Evolutionary conservation across 768 basidiomycete genomes (phyloP).

Genomic region (Naganishia randhawae): DNA sequence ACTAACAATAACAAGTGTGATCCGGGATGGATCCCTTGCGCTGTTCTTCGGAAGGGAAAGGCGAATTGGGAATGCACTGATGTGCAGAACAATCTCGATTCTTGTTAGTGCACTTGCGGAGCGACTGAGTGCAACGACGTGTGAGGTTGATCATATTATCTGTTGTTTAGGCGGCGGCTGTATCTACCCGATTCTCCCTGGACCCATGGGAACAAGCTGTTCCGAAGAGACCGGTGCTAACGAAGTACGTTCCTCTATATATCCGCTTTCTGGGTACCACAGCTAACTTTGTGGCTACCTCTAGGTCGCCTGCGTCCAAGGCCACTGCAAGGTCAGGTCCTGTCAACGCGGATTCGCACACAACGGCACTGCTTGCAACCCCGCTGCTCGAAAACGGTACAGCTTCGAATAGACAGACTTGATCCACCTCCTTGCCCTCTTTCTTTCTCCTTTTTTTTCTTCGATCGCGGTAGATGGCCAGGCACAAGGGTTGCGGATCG

Average conservation of each 20-base stretch:
- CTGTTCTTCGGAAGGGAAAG: background rate
- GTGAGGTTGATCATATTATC: background rate
- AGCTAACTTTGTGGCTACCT: background rate
- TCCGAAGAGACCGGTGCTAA: background rate
- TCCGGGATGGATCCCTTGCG: conserved; percentile 11
- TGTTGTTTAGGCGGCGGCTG: background rate
- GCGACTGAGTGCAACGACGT: background rate
- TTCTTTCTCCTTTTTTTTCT: background rate
- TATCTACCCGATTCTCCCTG: conserved; percentile 11
- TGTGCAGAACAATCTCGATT: conserved; percentile 1
- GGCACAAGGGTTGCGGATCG: conserved; percentile 3
- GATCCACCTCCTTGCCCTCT: background rate
- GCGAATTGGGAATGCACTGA: conserved; percentile 20
- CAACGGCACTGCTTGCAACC: conserved; percentile 8
- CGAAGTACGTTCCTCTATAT: background rate
- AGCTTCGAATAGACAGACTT: background rate
- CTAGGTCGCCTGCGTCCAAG: conserved; percentile 13
- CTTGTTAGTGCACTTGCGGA: background rate
- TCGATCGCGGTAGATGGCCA: background rate
- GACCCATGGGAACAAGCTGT: background rate
- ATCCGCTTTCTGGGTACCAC: background rate
- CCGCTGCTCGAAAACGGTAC: conserved; percentile 1
- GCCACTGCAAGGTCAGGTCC: conserved; percentile 10
- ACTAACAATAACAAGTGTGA: background rate
- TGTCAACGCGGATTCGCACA: conserved; percentile 18